Percentiles rank a stretch among this genome's conserved stretches.
Evolutionary conservation across 2,329 filamentous ascomycete genomes (phyloP).

Genomic region (Verticillium tricorpus): DNA sequence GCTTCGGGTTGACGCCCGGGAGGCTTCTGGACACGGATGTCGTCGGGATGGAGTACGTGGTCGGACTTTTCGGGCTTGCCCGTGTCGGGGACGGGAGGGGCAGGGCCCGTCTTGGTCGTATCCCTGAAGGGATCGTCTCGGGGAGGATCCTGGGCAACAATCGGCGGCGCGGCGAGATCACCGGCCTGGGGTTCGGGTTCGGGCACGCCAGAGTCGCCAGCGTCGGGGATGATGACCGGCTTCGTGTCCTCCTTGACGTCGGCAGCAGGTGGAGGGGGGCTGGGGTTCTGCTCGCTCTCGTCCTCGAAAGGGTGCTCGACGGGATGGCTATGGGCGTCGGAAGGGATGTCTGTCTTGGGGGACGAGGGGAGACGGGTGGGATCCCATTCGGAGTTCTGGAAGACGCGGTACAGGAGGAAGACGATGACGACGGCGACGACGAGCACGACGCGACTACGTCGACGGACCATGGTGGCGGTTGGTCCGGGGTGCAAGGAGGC

Average conservation of each 20-base stretch:
- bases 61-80: slow-evolving; percentile 4
- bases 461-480: slow-evolving; percentile 46
- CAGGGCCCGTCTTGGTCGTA: background rate
- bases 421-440: slow-evolving; percentile 50
- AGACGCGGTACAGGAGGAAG: slow-evolving; percentile 48
- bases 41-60: slow-evolving; percentile 2
- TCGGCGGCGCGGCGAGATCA: background rate
- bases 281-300: slow-evolving; percentile 5
- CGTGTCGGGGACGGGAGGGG: slow-evolving; percentile 1
- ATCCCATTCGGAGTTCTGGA: slow-evolving; percentile 34
- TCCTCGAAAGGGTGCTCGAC: slow-evolving; percentile 3
- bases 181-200: background rate
- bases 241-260: slow-evolving; percentile 7
- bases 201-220: background rate
- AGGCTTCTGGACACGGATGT: slow-evolving; percentile 15
- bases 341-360: slow-evolving; percentile 7
- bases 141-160: background rate
- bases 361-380: background rate
- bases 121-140: background rate
- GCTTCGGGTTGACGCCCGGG: slow-evolving; percentile 11
- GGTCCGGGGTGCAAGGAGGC: background rate
- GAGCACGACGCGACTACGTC: slow-evolving; percentile 58
- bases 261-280: background rate
- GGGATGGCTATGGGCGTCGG: background rate
- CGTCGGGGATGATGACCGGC: slow-evolving; percentile 16